Evolutionary conservation across 352 stramenopile species (phyloP), one percentile per base, ranked within the genome.

Genomic region (Globisporangium cederbergense): DNA sequence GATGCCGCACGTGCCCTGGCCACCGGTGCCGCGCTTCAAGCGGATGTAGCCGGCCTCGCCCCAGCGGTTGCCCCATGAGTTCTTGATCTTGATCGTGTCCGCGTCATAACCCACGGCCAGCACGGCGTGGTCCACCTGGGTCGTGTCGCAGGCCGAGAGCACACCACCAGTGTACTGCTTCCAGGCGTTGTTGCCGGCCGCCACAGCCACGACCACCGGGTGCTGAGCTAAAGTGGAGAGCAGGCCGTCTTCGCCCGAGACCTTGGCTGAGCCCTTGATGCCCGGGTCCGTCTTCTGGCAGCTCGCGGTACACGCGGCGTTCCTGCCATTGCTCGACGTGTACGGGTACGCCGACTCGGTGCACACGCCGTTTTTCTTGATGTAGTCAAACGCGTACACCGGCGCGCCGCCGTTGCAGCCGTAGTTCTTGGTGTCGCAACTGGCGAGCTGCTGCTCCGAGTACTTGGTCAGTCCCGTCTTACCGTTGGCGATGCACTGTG

Each of bases 121-220:
- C 28, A 99, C 91, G 45, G 95, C 97, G 76, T 99, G 97, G 76
- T 99, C 97, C 45, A 99, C 85, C 18, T 90, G 80, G 38, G 83
- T 75, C 55, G 90, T 87, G 45, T 83, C 86, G 45, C 76, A 89
- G 2, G 59, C 66, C 16, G 72, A 80, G 38, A 98, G 70, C 2
- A 99, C 88, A 34, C 97, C 97, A 43, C 77, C 75, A 42, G 74
- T 81, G 92, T 99, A 99, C 67, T 99, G 97, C 84, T 99, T 97
- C 80, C 98, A 99, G 13, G 81, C 84, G 52, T 81, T 82, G 71
- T 97, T 92, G 74, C 95, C 83, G 1, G 96, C 96, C 28, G 97
- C 78, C 28, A 99, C 97, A 0, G 95, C 97, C 9, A 98, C 85
- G 32, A 93, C 89, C 7, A 99, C 95, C 0, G 97, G 97, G 63